Evolutionary conservation across 176 grass and related monocot genomes (phyloP).

Genomic region (Dactylis glomerata): DNA sequence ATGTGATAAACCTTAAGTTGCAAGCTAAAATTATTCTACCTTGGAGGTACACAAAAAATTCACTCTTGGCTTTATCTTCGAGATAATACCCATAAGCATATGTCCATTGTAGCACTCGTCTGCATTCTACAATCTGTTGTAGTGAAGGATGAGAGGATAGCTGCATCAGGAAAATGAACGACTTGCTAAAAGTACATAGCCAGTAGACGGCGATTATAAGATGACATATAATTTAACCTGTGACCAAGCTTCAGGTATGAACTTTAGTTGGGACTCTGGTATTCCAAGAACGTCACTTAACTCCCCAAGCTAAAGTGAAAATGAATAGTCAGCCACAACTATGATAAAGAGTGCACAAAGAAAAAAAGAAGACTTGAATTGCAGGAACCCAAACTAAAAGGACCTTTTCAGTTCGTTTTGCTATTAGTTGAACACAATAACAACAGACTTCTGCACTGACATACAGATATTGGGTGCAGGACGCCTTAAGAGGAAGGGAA

Average conservation of each 20-base stretch:
- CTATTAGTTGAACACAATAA: not conserved
- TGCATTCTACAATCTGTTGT: slow-evolving; percentile 86
- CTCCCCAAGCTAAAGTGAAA: slow-evolving; percentile 53
- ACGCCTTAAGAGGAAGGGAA: not conserved
- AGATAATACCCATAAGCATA: slow-evolving; percentile 96
- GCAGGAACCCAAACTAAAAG: not conserved
- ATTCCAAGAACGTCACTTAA: slow-evolving; percentile 66
- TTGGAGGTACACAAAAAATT: slow-evolving; percentile 97
- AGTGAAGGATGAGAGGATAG: not conserved
- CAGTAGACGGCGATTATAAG: slow-evolving; percentile 2
- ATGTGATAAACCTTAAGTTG: slow-evolving; percentile 2
- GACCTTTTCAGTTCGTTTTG: not conserved
- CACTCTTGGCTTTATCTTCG: slow-evolving; percentile 64
- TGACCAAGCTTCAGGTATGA: slow-evolving; percentile 94
- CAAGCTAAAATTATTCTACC: slow-evolving; percentile 37
- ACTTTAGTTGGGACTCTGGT: slow-evolving; percentile 84
- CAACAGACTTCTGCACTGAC: not conserved
- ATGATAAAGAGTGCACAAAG: not conserved
- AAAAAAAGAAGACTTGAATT: not conserved
- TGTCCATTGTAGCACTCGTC: slow-evolving; percentile 91
- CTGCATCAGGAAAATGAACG: not conserved
- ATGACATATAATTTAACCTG: slow-evolving; percentile 44
- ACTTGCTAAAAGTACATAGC: not conserved
- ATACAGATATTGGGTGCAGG: not conserved
- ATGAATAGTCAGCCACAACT: slow-evolving; percentile 4